Conservation (phyloP, 2,329 filamentous ascomycete genomes). For the Aspergillus nomiae region DNA sequence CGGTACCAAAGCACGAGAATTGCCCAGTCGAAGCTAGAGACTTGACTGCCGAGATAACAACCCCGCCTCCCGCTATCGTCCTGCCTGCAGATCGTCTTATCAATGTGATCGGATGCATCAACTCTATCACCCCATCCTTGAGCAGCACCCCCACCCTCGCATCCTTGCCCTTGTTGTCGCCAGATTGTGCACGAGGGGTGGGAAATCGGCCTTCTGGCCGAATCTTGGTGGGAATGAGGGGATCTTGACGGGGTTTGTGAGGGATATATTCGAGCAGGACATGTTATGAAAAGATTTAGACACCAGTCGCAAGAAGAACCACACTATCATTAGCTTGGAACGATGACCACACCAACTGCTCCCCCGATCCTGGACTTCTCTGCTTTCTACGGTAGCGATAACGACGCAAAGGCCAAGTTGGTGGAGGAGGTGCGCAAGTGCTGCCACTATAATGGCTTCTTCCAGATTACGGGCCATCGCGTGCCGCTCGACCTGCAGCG, state of each 20-base stretch:
- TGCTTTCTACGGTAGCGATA: slow-evolving; percentile 13
- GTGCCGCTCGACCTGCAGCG: slow-evolving; percentile 42
- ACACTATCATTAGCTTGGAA: neutral
- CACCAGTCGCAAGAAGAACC: neutral
- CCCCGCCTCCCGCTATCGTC: neutral
- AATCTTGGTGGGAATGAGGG: neutral
- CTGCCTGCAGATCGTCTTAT: neutral
- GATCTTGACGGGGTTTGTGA: neutral
- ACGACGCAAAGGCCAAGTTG: slow-evolving; percentile 30
- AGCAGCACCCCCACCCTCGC: neutral
- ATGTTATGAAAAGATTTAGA: neutral
- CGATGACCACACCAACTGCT: neutral
- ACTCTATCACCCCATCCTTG: neutral
- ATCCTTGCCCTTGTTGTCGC: neutral
- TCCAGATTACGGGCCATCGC: slow-evolving; percentile 48
- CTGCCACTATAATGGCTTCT: slow-evolving; percentile 40
- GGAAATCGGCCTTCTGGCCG: neutral
- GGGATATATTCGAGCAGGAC: neutral
- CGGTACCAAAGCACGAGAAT: neutral
- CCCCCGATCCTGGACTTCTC: neutral
- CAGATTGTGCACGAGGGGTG: neutral
- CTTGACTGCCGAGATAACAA: neutral
- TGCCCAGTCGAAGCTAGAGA: neutral
- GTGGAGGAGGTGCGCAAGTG: slow-evolving; percentile 29
- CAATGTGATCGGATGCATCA: neutral